Percentiles rank a stretch among this genome's conserved stretches.
phyloP scores from a whole-genome alignment of 805 yeast genomes.

The Candida dendrica region DNA sequence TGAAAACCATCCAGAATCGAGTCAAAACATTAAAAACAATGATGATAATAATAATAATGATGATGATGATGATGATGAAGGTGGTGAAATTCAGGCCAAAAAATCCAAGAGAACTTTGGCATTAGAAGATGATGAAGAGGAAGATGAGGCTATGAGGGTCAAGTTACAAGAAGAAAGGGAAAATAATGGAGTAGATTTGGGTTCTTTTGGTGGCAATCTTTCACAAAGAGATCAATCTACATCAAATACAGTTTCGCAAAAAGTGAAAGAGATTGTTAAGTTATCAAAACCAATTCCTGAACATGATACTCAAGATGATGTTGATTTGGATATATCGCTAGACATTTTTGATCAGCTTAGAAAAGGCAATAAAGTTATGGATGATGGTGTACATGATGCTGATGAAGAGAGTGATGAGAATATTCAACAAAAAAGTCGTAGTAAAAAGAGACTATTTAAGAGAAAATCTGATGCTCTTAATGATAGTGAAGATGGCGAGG shows the following conservation, averaged over 20 bases:
- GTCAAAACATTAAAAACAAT: constrained; percentile 6
- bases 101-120: neutral
- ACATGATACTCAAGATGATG: neutral
- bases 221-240: constrained; percentile 4
- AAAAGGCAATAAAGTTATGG: constrained; percentile 4
- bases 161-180: neutral
- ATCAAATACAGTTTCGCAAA: constrained; percentile 3
- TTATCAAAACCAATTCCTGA: constrained; percentile 14
- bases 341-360: constrained; percentile 12
- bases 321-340: neutral
- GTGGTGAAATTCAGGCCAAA: neutral
- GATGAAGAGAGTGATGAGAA: neutral
- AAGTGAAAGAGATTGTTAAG: constrained; percentile 7
- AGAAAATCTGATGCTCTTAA: constrained; percentile 9
- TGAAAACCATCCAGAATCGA: constrained; percentile 2
- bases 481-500: constrained; percentile 9
- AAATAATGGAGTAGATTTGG: constrained; percentile 9
- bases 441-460: constrained; percentile 5
- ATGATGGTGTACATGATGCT: constrained; percentile 2
- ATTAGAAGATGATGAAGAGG: constrained; percentile 3
- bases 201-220: constrained; percentile 19
- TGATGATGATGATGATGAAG: constrained; percentile 12
- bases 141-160: neutral
- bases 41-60: constrained; percentile 6
- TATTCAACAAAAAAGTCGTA: neutral